Percentiles rank a stretch among this genome's conserved stretches.
Evolutionary conservation across 1,284 basidiomycete species (phyloP).

Genomic region (Paramarasmius palmivorus): DNA sequence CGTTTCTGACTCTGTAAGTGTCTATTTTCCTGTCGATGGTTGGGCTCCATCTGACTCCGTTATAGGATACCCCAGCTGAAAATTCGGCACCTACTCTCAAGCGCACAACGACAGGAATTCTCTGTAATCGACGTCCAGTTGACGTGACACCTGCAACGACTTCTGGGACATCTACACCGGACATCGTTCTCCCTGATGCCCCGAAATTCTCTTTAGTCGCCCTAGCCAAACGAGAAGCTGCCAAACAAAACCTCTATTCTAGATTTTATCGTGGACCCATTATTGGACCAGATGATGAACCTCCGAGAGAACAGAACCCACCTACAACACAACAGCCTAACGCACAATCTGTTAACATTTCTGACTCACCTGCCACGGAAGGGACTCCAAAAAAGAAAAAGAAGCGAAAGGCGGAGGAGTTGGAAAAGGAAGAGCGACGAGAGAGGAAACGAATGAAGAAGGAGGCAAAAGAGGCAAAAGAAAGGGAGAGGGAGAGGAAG

Average conservation of each 20-base stretch:
- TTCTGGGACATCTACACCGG: slow-evolving; percentile 50
- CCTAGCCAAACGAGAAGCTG: slow-evolving; percentile 76
- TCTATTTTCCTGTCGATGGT: background rate
- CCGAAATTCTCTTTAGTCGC: slow-evolving; percentile 57
- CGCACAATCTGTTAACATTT: background rate
- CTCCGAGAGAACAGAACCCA: background rate
- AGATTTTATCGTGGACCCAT: slow-evolving; percentile 79
- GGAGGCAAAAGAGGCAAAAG: slow-evolving; percentile 26
- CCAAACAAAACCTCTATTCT: slow-evolving; percentile 73
- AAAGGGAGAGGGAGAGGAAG: slow-evolving; percentile 17
- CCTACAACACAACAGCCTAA: background rate
- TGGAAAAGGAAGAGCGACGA: slow-evolving; percentile 15
- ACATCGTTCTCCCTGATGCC: slow-evolving; percentile 27
- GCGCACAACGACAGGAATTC: slow-evolving; percentile 74
- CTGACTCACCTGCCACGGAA: too few relatives aligned
- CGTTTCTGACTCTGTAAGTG: slow-evolving; percentile 35
- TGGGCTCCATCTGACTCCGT: background rate
- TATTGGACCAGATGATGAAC: slow-evolving; percentile 43
- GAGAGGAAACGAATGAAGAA: slow-evolving; percentile 18
- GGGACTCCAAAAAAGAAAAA: background rate
- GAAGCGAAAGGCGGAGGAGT: slow-evolving; percentile 11
- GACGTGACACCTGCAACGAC: slow-evolving; percentile 46
- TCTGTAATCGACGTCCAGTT: slow-evolving; percentile 69
- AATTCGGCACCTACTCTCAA: slow-evolving; percentile 34
- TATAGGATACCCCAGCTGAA: slow-evolving; percentile 25